Evolutionary conservation across 2,329 filamentous ascomycete species (phyloP).

Genomic region (Epichloe scottii): DNA sequence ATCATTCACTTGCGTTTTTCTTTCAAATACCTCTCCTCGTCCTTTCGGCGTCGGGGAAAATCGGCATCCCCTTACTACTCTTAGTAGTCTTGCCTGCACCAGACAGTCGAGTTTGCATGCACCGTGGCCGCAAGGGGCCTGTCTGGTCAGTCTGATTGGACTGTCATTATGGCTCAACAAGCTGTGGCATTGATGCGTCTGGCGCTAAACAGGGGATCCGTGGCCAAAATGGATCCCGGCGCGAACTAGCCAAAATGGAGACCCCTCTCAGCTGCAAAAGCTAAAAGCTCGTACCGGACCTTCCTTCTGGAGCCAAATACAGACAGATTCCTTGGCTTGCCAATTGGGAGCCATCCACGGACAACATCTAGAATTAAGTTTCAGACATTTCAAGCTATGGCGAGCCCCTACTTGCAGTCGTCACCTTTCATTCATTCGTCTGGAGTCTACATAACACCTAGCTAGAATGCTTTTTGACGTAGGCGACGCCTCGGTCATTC

Average conservation of each 20-base stretch:
- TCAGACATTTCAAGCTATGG: no score
- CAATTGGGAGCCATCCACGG: no score
- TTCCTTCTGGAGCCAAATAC: neutral
- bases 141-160: slow-evolving; percentile 15
- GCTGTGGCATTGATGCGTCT: slow-evolving; percentile 17
- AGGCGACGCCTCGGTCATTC: neutral
- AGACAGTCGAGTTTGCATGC: no score
- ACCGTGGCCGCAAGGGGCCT: neutral
- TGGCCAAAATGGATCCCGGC: slow-evolving; percentile 1
- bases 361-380: no score
- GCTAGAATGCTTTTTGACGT: neutral
- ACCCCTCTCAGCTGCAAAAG: neutral
- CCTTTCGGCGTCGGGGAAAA: no score
- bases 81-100: no score
- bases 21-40: no score
- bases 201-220: slow-evolving; percentile 12
- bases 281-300: neutral
- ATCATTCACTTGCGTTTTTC: neutral
- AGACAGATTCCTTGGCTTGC: neutral
- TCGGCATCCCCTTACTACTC: no score
- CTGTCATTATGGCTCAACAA: slow-evolving; percentile 5
- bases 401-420: no score
- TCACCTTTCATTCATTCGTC: no score
- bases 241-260: neutral
- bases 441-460: neutral